Conservation (phyloP, 352 stramenopile species). For the Pythium volutum region DNA sequence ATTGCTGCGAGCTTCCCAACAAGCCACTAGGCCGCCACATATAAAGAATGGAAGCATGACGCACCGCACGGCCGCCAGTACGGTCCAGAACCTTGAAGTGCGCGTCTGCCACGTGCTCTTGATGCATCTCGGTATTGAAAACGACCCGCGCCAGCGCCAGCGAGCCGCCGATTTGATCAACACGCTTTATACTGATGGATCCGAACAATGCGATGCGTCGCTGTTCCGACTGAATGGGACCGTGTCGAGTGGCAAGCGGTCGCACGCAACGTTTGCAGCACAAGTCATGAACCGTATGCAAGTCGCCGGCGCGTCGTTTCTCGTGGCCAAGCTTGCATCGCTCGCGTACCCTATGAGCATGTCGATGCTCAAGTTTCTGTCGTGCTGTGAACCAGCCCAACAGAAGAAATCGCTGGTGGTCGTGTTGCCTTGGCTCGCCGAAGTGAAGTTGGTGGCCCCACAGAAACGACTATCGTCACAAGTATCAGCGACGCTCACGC, state of each 20-base stretch:
- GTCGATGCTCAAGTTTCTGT: slow-evolving; percentile 40
- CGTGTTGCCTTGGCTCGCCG: slow-evolving; percentile 53
- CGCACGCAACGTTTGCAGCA: slow-evolving; percentile 13
- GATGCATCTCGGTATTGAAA: slow-evolving; percentile 49
- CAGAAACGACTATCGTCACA: not conserved
- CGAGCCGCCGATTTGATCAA: slow-evolving; percentile 26
- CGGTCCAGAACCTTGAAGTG: slow-evolving; percentile 29
- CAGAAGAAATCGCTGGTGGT: slow-evolving; percentile 55
- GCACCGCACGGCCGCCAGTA: not conserved
- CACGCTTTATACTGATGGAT: slow-evolving; percentile 3
- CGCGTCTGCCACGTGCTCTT: slow-evolving; percentile 42
- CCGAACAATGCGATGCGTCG: not conserved
- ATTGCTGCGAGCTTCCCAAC: not conserved
- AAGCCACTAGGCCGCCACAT: not conserved
- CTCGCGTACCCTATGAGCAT: slow-evolving; percentile 37
- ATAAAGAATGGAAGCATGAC: not conserved
- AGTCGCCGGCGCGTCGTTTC: slow-evolving; percentile 26
- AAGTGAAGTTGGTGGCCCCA: slow-evolving; percentile 24
- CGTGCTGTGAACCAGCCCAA: slow-evolving; percentile 29
- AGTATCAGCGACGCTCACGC: not conserved
- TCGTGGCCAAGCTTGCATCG: slow-evolving; percentile 32
- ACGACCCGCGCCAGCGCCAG: slow-evolving; percentile 32
- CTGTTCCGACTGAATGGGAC: slow-evolving; percentile 17
- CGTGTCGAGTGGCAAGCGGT: slow-evolving; percentile 20
- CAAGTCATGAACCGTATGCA: slow-evolving; percentile 35